Evolutionary conservation across 352 stramenopile species (phyloP), one percentile per base, ranked within the genome.

Genomic region (Blastocystis sp.): DNA sequence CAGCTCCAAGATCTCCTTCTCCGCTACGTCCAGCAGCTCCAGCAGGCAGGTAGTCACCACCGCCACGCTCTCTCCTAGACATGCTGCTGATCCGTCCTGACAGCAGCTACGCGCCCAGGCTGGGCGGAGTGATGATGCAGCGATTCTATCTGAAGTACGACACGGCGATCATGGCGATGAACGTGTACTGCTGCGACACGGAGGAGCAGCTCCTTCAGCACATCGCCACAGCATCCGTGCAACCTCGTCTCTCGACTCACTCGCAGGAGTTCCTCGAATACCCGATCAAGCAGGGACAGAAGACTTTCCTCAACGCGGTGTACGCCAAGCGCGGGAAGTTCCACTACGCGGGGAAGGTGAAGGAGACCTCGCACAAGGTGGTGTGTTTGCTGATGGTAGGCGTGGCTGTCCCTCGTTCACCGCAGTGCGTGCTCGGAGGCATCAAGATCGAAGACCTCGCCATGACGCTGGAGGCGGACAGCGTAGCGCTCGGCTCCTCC

Each of bases 231-330:
- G 29, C 35, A 6, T 2, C 71, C 0, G 71, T 81, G 26, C 3
- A 31, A 3, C 9, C 35, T 33, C 9, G n/a, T 51, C 29, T 51
- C 31, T 9, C 13, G 21, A 41, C 2, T 50, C 0, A 81, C 12
- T 6, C 50, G 19, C 39, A 81, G 71, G 71, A 81, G 35, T 81
- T 81, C 71, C 31, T 31, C 13, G 71, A 81, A 41, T 81, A 81
- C 71, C 71, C 71, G 1, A 63, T 81, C 71, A 81, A 81, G 35
- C 71, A 81, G 33, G 71, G 71, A 4, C 71, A 81, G 37, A 81
- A 81, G 50, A 45, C 71, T 26, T 81, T 81, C 50, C 71, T 81
- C 6, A 81, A 81, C 37, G 21, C 13, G 12, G 71, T 81, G 21
- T 81, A 19, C 35, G 21, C 50, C 29, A 81, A 81, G 33, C 59